Evolutionary conservation across 148 eudicot species (phyloP).

Genomic region (Rhododendron ferrugineum): DNA sequence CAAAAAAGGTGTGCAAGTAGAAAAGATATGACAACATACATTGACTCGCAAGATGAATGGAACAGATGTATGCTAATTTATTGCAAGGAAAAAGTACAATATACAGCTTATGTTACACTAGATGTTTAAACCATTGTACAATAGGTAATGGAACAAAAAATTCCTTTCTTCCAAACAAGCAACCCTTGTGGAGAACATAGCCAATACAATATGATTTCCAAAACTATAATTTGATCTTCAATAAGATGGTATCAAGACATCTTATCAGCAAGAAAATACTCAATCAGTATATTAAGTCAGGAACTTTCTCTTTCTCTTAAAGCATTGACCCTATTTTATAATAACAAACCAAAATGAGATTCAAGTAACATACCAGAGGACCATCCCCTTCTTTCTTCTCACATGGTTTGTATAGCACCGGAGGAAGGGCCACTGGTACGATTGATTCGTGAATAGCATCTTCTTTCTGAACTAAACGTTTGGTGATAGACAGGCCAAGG

Average conservation of each 20-base stretch:
- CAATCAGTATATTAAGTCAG: background rate
- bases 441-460: slow-evolving; percentile 34
- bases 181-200: background rate
- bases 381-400: slow-evolving; percentile 57
- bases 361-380: slow-evolving; percentile 23
- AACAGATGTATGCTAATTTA: background rate
- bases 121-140: background rate
- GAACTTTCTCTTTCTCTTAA: background rate
- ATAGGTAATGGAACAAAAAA: background rate
- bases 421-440: slow-evolving; percentile 54
- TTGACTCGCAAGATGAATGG: background rate
- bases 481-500: slow-evolving; percentile 63
- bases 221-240: background rate
- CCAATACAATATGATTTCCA: background rate
- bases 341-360: background rate
- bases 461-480: slow-evolving; percentile 53
- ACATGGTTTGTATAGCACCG: slow-evolving; percentile 47
- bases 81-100: background rate
- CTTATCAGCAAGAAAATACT: background rate
- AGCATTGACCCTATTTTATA: background rate
- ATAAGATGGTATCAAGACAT: background rate
- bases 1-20: background rate
- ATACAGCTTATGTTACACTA: background rate
- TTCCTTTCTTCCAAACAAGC: background rate
- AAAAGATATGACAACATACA: background rate